Evolutionary conservation across 2,329 filamentous ascomycete species (phyloP), one percentile per base, ranked within the genome.

Genomic region (Knufia fluminis): DNA sequence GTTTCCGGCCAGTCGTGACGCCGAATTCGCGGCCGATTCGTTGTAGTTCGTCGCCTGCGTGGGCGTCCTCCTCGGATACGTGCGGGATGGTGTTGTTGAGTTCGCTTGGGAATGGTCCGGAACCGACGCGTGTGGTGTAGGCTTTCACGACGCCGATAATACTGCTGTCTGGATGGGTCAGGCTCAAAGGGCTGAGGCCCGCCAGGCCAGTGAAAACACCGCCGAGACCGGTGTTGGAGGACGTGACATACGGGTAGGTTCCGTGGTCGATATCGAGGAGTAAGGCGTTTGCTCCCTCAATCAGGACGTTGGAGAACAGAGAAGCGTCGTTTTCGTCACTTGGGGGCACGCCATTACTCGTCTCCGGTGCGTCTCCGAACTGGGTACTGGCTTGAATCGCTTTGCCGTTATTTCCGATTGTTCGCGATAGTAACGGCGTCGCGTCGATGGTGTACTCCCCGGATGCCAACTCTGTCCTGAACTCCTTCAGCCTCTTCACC

Each of bases 141-240:
- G 79, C 79, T 62, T 83, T 83, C 40, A 82, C 75, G 1, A 83
- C 79, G 48, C 79, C 79, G 57, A 82, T 76, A 49, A 79, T 73
- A 46, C 53, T 52, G 52, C 54, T 57, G 19, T 54, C 58, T 2
- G 55, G 55, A 53, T 74, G 72, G 52, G 71, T 73, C 57, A 82
- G 72, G 54, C 72, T 74, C 49, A 71, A 68, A 48, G 76, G 78
- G 61, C 74, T 76, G 32, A 82, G 64, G 36, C 74, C 73, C 32
- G 77, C 77, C 14, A 82, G 71, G 20, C 78, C 78, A 42, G 78
- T 78, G 59, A 78, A 78, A 54, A 69, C 69, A 36, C 71, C 71
- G 23, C 69, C 71, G 9, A 73, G 62, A 51, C 70, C 71, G 46
- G 70, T 67, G 58, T 70, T 68, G 53, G 73, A 71, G 38, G 68